Evolutionary conservation across 306 rosid genomes (phyloP), one percentile per base, ranked within the genome.

Genomic region (Vicia villosa): DNA sequence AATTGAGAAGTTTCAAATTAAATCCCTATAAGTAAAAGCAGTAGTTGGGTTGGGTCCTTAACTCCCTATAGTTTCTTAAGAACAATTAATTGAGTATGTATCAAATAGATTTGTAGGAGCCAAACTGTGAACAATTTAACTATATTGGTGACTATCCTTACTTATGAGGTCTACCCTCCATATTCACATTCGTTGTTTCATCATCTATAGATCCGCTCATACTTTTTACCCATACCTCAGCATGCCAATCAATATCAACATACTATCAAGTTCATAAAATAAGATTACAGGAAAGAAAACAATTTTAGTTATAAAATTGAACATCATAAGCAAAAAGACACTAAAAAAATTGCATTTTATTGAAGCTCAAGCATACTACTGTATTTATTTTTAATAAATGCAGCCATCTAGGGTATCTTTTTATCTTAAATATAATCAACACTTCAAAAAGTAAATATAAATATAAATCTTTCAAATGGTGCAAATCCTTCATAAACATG

Each of bases 161-260:
- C 98, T 90, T 80, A 36, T 80, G 30, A 76, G 96, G 90, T 51
- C 87, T 84, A 63, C 74, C 79, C 65, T 73, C 82, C 15, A 47
- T 26, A 60, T 75, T 84, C 22, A 58, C 80, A 61, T 46, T 57
- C 54, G 57, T 41, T 24, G 66, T 73, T 64, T 83, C 91, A 71
- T 83, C 85, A 56, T 77, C 86, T 28, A 56, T 85, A 59, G 56
- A 78, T 69, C 75, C 43, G 69, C 86, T 77, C 98, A 93, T 86
- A 42, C 80, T 85, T 63, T 73, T 85, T 63, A 88, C 87, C 98
- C 91, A 93, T 79, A 63, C 65, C 74, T 85, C 83, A 26, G 96
- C 96, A 96, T 90, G 86, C 85, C 73, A 28, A 80, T 58, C 1
- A 22, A 22, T 22, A 22, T 22, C 24, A 22, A 22, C 2, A 22